These are phyloP conservation scores for Kodamaea restingae DNA, from an alignment of 805 yeast genomes.

Conservation along the genomic window DNA sequence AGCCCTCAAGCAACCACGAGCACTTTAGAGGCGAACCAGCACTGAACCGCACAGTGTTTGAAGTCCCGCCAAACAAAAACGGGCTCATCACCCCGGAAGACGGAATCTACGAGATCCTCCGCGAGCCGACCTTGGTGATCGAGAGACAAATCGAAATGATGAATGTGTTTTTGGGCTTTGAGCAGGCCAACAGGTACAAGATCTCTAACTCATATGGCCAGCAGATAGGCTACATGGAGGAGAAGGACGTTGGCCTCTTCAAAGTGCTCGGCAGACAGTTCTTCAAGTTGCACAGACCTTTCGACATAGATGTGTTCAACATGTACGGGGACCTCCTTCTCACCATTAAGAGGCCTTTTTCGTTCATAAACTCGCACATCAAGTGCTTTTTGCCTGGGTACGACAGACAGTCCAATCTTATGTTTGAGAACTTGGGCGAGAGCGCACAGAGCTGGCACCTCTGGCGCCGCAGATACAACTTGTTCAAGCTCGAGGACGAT, in stretches of 20 bases:
- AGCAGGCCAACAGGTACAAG: constrained; percentile 79
- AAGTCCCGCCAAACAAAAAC: constrained; percentile 38
- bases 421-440: constrained; percentile 66
- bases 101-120: constrained; percentile 57
- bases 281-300: constrained; percentile 82
- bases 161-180: constrained; percentile 85
- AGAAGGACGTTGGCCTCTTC: constrained; percentile 67
- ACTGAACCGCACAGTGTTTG: constrained; percentile 29
- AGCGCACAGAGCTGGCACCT: constrained; percentile 90
- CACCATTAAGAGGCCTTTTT: constrained; percentile 77
- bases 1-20: constrained; percentile 24
- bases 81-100: constrained; percentile 55
- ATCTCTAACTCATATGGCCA: constrained; percentile 72
- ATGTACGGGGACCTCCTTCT: constrained; percentile 54
- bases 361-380: constrained; percentile 85
- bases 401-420: constrained; percentile 30
- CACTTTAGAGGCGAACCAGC: constrained; percentile 25
- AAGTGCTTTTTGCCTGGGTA: constrained; percentile 62
- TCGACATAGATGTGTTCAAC: constrained; percentile 68
- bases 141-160: constrained; percentile 86
- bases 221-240: constrained; percentile 75
- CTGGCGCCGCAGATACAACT: constrained; percentile 85
- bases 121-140: constrained; percentile 79
- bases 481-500: constrained; percentile 51
- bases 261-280: constrained; percentile 79